Percentiles rank a stretch among this genome's conserved stretches.
These are phyloP conservation scores for Cladosporium austrohemisphaericum DNA, from an alignment of 2,329 filamentous ascomycete species.

Conservation along the genomic window DNA sequence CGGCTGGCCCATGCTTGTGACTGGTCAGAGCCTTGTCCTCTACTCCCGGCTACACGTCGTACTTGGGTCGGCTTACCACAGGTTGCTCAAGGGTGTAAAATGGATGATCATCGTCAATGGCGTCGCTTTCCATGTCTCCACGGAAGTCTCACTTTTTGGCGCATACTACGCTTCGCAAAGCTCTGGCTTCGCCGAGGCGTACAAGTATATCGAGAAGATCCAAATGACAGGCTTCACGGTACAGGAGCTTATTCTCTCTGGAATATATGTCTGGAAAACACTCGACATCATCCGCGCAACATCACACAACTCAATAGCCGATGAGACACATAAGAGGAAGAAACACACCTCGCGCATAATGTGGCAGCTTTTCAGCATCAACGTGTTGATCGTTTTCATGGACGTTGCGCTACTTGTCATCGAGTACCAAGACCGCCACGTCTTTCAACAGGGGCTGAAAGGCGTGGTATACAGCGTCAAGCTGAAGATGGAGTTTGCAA, in stretches of 20 bases:
- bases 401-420: conserved; percentile 32
- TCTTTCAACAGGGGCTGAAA: conserved; percentile 36
- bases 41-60: conserved; percentile 61
- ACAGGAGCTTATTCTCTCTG: conserved; percentile 33
- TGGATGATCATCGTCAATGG: conserved; percentile 55
- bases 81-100: conserved; percentile 47
- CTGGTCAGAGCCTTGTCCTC: conserved; percentile 58
- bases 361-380: conserved; percentile 34
- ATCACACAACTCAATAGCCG: neutral
- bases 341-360: conserved; percentile 24
- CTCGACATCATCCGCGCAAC: conserved; percentile 13
- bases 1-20: conserved; percentile 55
- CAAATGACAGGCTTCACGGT: conserved; percentile 41
- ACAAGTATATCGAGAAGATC: conserved; percentile 40
- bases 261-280: conserved; percentile 23
- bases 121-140: conserved; percentile 50
- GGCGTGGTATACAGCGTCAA: conserved; percentile 27
- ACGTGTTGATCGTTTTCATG: conserved; percentile 33
- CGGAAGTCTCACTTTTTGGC: conserved; percentile 51
- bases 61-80: conserved; percentile 38
- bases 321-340: neutral
- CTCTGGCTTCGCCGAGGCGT: conserved; percentile 24
- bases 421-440: conserved; percentile 26
- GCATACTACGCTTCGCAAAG: conserved; percentile 37
- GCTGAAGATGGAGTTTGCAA: conserved; percentile 56